These are phyloP conservation scores for Pyrus betulifolia DNA, from an alignment of 306 rosid genomes.

Conservation along the genomic window DNA sequence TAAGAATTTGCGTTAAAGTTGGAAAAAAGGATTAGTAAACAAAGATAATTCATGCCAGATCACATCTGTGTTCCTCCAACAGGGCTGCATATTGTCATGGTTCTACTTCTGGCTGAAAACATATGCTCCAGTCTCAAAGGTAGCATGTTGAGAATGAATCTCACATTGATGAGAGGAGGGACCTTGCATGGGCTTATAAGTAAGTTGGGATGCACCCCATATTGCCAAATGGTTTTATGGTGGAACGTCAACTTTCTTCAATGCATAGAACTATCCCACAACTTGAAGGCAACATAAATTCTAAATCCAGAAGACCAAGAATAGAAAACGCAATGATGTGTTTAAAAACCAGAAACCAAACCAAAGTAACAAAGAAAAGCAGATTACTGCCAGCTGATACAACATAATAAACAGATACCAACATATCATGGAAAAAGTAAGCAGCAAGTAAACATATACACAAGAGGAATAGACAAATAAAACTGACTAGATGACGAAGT, in stretches of 20 bases:
- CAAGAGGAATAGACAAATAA: neutral
- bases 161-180: no score
- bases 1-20: neutral
- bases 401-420: neutral
- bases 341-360: neutral
- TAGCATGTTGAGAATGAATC: neutral
- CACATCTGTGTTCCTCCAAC: neutral
- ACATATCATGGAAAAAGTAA: neutral
- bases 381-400: neutral
- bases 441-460: neutral
- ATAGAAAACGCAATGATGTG: neutral
- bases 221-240: no score
- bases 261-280: neutral
- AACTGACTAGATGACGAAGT: neutral
- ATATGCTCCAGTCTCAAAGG: neutral
- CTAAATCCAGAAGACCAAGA: neutral
- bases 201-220: no score
- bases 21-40: neutral
- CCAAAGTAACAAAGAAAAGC: neutral
- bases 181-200: no score
- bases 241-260: no score
- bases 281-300: neutral
- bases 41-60: neutral
- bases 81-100: neutral
- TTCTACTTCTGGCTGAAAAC: neutral